Base-by-base conservation (phyloP, 1,284 basidiomycete species). In the Microbotryum scabiosae region DNA sequence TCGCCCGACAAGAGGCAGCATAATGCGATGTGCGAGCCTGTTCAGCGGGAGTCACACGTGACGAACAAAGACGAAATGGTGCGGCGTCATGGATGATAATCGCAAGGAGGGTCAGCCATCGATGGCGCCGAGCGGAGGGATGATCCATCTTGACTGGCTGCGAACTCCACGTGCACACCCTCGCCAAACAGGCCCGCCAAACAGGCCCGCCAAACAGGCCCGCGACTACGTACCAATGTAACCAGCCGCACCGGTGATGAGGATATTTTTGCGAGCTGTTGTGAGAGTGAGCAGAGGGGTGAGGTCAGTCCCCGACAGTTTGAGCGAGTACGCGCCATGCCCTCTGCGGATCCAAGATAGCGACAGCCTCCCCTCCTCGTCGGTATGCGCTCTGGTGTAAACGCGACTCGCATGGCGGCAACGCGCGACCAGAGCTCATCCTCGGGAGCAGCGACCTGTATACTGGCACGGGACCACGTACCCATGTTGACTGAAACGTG, bases 21-120 rank as follows among this genome's bases (percentile, higher is more conserved):
- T 28, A 77, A 71, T 9, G 75, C 75, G 55, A 77, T 73, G 72
- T 78, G 77, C 53, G 74, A 76, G 58, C 71, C 72, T 71, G 62
- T 32, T 36, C 16, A 23, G 5, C 20, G 23, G 25, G n/a, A 6
- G 41, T 14, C 18, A 36, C n/a, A n/a, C n/a, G n/a, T n/a, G n/a
- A n/a, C 7, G 25, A 60, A 0, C 16, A 23, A 53, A 7, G 41
- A 5, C 32, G 20, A 25, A 4, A 3, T 9, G 28, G 28, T 8
- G 28, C 7, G 28, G 30, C 30, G 30, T 30, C 8, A 30, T 10
- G 30, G 3, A 30, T 30, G 30, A 30, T 30, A 2, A 25, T 16
- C 12, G 25, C n/a, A 41, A 20, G 41, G 46, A n/a, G 16, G 30
- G 45, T 53, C 41, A 46, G n/a, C n/a, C n/a, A n/a, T n/a, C n/a